Base-by-base conservation (phyloP, 1,284 basidiomycete genomes). In the Neonothopanus nambi region DNA sequence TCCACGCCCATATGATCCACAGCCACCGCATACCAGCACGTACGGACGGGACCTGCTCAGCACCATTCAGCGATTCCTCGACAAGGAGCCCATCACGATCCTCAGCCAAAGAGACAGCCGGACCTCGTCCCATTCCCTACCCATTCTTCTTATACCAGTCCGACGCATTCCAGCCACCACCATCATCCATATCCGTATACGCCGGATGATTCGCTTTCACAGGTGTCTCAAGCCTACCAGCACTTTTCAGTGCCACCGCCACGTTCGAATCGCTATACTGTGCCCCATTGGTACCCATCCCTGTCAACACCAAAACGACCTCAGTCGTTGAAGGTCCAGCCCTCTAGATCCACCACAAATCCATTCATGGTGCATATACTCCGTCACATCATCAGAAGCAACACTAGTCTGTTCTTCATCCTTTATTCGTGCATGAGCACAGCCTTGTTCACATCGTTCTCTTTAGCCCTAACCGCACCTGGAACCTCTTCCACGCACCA, bases 41-140 rank as follows among this genome's bases (percentile, higher is more conserved):
- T 30, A 85, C 92, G 0, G 90, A 86, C 0, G 93, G 90, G 2
- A 96, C 79, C 62, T 94, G 89, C 68, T 97, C 94, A 9, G 97
- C 87, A 0, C 88, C 78, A 49, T 81, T 78, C 12, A 84, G 82
- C 9, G 81, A 75, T 11, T 79, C 75, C 50, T 84, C 85, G 50
- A 83, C 78, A 4, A 84, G 66, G 51, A 87, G 68, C 0, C 74
- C 77, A 20, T 67, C 74, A 56, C 76, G 76, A 65, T 87, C 85
- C 42, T 77, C 39, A 4, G 30, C 36, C 20, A 36, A 47, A 13
- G 51, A 52, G n/a, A 17, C 35, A 13, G 51, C 51, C 18, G 51
- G 51, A 6, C 37, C 46, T 21, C 23, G 48, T 13, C 49, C 43
- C 3, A 26, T 35, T 11, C 38, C 45, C 20, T 52, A 48, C 8